Conservation (phyloP, 768 basidiomycete species). For the Trametes cingulata region DNA sequence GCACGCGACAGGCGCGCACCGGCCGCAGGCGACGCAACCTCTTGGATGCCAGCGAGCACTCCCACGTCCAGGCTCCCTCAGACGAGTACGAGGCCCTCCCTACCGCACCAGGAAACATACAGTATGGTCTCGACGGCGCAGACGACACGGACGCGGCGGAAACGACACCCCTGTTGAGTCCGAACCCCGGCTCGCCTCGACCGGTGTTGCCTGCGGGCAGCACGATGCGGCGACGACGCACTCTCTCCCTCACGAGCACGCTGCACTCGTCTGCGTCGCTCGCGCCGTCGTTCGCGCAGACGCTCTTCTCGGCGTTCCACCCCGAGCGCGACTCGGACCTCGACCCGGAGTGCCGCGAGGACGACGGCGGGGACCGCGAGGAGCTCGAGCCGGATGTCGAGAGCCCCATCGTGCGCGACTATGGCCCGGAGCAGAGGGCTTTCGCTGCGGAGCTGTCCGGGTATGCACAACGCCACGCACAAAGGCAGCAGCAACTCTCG, state of each 20-base stretch:
- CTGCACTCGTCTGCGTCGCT: conserved; percentile 46
- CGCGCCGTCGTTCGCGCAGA: conserved; percentile 68
- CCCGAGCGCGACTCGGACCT: conserved; percentile 47
- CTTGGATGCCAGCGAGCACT: conserved; percentile 33
- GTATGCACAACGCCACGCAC: conserved; percentile 8
- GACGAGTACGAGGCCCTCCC: conserved; percentile 23
- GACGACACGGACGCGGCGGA: conserved; percentile 41
- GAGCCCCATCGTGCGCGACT: conserved; percentile 15
- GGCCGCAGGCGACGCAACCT: conserved; percentile 32
- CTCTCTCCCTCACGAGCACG: conserved; percentile 60
- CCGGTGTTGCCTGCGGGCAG: conserved; percentile 17
- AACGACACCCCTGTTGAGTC: conserved; percentile 47
- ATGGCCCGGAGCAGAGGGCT: conserved; percentile 19
- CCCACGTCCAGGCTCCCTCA: conserved; percentile 30
- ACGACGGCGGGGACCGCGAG: conserved; percentile 25
- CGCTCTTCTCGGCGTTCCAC: conserved; percentile 67
- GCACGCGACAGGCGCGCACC: conserved; percentile 36
- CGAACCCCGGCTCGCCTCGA: conserved; percentile 23
- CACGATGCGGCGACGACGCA: conserved; percentile 43
- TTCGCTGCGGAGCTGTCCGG: conserved; percentile 20
- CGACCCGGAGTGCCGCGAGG: conserved; percentile 38
- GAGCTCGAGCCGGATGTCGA: conserved; percentile 21
- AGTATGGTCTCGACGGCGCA: conserved; percentile 11
- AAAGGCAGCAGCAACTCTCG: conserved; percentile 9
- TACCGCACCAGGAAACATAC: conserved; percentile 24